A percentile compares a stretch with the other conserved stretches of the same genome.
Evolutionary conservation across 164 flowering plant species (phyloP).

Genomic region (Berberis vulgaris): DNA sequence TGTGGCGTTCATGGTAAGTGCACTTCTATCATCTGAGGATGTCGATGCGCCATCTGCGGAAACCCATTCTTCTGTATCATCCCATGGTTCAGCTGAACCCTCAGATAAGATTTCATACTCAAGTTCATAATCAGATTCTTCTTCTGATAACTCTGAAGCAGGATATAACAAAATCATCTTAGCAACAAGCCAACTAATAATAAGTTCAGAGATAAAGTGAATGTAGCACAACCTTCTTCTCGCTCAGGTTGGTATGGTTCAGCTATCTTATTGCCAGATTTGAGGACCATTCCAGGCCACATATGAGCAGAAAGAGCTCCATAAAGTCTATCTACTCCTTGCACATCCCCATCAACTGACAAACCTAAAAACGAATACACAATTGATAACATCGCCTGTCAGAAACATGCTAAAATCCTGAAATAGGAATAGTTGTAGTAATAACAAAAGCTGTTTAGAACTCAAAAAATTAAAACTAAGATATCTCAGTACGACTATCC

Average conservation of each 20-base stretch:
- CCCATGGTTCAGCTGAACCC: conserved; percentile 86
- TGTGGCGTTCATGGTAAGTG: conserved; percentile 11
- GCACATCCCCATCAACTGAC: conserved; percentile 84
- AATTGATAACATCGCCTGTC: background rate
- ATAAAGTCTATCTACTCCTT: conserved; percentile 74
- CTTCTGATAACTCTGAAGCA: conserved; percentile 63
- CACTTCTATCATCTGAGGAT: conserved; percentile 4
- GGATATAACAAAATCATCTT: background rate
- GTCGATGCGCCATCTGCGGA: conserved; percentile 30
- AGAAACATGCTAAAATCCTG: background rate
- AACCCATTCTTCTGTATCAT: conserved; percentile 54
- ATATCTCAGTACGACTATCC: too few species aligned
- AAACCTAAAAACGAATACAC: conserved; percentile 44
- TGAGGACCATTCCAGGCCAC: conserved; percentile 98
- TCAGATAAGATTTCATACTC: conserved; percentile 75
- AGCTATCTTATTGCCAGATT: conserved; percentile 51
- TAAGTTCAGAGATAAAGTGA: background rate
- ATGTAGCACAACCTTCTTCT: conserved; percentile 35
- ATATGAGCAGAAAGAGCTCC: conserved; percentile 93
- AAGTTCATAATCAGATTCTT: conserved; percentile 69
- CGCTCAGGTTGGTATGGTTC: conserved; percentile 41
- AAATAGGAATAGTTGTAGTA: too few species aligned
- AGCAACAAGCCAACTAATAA: background rate
- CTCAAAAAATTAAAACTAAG: too few species aligned
- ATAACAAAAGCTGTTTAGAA: too few species aligned